phyloP scores from a whole-genome alignment of 108 stramenopile species.

The Nannochloropsis oceanica region DNA sequence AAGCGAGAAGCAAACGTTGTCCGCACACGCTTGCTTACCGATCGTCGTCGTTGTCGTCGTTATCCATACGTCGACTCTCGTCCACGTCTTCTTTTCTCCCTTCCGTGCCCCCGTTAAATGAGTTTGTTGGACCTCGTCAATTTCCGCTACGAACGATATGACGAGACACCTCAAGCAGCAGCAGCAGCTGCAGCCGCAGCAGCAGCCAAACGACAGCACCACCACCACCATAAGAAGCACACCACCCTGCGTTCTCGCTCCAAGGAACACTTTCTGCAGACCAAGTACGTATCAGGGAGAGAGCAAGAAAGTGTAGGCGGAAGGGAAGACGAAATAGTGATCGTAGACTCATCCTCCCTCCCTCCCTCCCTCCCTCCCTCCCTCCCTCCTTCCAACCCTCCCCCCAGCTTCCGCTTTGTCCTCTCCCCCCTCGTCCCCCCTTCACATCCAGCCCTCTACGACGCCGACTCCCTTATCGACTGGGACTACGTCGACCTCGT shows the following conservation, averaged over 20 bases:
- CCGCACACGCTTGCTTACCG: neutral
- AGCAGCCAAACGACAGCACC: neutral
- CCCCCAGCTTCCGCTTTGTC: neutral
- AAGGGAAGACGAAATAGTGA: neutral
- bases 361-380: neutral
- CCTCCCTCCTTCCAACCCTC: neutral
- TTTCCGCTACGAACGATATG: neutral
- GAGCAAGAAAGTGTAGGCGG: neutral
- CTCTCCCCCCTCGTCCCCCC: neutral
- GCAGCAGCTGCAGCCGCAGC: neutral
- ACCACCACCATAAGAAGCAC: neutral
- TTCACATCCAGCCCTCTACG: neutral
- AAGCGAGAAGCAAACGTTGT: too few relatives aligned
- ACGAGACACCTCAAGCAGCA: neutral
- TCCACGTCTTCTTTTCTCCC: neutral
- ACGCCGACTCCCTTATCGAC: neutral
- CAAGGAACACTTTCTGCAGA: neutral
- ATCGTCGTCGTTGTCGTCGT: neutral
- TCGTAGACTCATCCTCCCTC: neutral
- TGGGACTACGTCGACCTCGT: neutral
- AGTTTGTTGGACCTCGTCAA: neutral
- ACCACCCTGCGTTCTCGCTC: neutral
- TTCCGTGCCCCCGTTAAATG: neutral
- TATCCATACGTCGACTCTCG: neutral
- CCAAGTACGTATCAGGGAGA: neutral